Conservation (phyloP, 108 stramenopile species). For the Hondaea fermentalgiana region DNA sequence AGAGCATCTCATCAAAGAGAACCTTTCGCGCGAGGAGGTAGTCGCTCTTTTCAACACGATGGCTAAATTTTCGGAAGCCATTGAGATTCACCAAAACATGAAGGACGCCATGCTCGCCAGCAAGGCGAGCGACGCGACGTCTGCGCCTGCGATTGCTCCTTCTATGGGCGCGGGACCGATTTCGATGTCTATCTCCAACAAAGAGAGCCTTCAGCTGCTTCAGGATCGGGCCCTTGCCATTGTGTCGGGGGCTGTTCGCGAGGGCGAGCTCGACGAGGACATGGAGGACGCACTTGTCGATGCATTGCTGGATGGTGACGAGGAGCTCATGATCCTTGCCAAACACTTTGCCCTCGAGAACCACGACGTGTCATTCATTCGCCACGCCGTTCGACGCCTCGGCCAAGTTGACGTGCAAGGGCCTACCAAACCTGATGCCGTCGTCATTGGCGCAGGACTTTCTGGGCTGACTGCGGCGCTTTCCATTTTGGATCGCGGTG, state of each 20-base stretch:
- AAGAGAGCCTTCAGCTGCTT: neutral
- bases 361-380: neutral
- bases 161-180: no score
- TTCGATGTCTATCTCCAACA: neutral
- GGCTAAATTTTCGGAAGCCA: constrained; percentile 65
- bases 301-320: neutral
- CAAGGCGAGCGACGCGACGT: neutral
- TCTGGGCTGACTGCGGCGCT: constrained; percentile 74
- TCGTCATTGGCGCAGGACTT: constrained; percentile 77
- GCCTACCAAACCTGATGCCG: constrained; percentile 61
- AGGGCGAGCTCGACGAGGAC: neutral
- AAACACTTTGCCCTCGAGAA: neutral
- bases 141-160: no score
- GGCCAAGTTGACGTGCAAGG: constrained; percentile 8
- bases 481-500: constrained; percentile 72
- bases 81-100: constrained; percentile 27
- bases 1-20: constrained; percentile 22
- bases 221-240: neutral
- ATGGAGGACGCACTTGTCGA: neutral
- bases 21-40: constrained; percentile 69
- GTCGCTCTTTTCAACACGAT: constrained; percentile 77
- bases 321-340: neutral
- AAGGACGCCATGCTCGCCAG: neutral
- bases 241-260: neutral
- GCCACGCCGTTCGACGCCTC: constrained; percentile 38